Base-by-base conservation (phyloP, 257 asterid species). In the Hygrophila difformis region DNA sequence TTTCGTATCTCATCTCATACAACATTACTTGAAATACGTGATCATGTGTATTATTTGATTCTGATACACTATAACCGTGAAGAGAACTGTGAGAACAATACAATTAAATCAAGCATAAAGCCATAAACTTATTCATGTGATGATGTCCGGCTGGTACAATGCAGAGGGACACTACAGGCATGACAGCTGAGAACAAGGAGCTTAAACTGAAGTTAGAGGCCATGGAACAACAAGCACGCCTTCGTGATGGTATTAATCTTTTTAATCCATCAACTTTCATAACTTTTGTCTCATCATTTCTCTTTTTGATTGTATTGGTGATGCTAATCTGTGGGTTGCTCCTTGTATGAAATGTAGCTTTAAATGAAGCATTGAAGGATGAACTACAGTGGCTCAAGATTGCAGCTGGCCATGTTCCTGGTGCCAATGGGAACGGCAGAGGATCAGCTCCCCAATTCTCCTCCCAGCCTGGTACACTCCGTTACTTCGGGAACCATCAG, bases 381-480 rank as follows among this genome's bases (percentile, higher is more conserved):
- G 97, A 87, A 65, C 65, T 87, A 48, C 92, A 84, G 65, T 83
- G 75, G 60, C 88, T 87, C 26, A 87, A 87, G 82, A 69, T 84
- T 34, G 70, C 77, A 51, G 92, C 93, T 1, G 66, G 86, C 47
- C 81, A 83, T 49, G 59, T 63, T 38, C 75, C 69, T 19, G 35
- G 61, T 18, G 59, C 40, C 52, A 79, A 69, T 23, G 87, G 87
- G 35, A 80, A 52, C 68, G 69, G 33, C 64, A 66, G 78, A 60
- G 85, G 73, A 11, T 8, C 65, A 3, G 44, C 54, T 11, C 58
- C 77, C 12, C 77, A 69, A 26, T 70, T 70, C 39, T 68, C 79
- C 8, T 56, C 75, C 22, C 84, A 56, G 15, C 50, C 76, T 4
- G 85, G 54, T 53, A 40, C 67, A 18, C 51, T 49, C 60, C 62